Conservation (phyloP, 768 basidiomycete genomes). For the Boletus rubroflammeus region DNA sequence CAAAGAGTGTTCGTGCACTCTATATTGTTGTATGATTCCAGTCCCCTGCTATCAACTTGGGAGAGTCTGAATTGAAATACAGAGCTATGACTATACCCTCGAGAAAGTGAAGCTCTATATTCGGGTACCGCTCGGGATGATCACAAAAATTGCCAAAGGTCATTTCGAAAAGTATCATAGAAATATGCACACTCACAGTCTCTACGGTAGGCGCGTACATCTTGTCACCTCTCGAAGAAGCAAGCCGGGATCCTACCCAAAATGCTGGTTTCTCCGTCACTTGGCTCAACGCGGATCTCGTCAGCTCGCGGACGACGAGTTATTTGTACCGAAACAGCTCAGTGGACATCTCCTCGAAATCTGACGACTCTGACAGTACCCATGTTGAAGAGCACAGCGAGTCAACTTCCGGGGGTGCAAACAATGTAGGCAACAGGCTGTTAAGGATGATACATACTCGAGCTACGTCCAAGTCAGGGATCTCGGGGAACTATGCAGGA, state of each 20-base stretch:
- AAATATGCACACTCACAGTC: neutral
- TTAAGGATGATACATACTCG: constrained; percentile 28
- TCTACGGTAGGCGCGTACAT: constrained; percentile 80
- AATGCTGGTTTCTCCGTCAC: constrained; percentile 84
- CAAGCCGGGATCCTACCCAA: constrained; percentile 81
- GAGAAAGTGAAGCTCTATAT: constrained; percentile 90
- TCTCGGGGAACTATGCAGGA: constrained; percentile 33
- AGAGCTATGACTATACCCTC: constrained; percentile 93
- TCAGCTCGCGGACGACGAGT: constrained; percentile 68
- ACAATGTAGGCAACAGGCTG: constrained; percentile 14
- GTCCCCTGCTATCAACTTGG: neutral
- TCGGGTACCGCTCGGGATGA: constrained; percentile 81
- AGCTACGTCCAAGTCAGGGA: constrained; percentile 25
- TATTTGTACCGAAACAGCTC: constrained; percentile 80
- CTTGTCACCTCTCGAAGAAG: constrained; percentile 87
- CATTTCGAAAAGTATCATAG: neutral
- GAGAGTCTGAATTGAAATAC: constrained; percentile 7
- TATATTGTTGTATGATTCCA: constrained; percentile 68
- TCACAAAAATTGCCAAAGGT: constrained; percentile 79
- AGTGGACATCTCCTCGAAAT: constrained; percentile 23
- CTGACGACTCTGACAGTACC: neutral
- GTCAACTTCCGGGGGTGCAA: neutral
- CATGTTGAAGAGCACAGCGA: neutral
- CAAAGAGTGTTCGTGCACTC: constrained; percentile 46
- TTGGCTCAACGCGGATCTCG: constrained; percentile 71